Conservation (phyloP, 139 green algal genomes). For the Auxenochlorella pyrenoidosa region DNA sequence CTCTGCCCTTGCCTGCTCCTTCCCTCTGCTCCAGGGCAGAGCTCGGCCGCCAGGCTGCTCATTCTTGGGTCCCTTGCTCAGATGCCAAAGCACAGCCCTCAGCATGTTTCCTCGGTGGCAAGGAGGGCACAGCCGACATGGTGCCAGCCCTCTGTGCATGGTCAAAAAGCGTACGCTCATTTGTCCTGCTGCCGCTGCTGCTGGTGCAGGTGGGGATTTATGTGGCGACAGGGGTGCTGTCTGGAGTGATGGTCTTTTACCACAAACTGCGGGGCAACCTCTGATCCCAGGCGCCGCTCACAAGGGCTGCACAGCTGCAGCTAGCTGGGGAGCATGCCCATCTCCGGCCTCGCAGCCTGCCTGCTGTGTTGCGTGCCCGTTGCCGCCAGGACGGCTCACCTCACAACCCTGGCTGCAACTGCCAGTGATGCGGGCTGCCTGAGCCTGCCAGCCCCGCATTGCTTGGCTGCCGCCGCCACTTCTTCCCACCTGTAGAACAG, state of each 20-base stretch:
- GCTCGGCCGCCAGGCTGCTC: background rate
- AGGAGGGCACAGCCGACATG: background rate
- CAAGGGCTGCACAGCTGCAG: too few species aligned
- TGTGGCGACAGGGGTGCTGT: conserved; percentile 2
- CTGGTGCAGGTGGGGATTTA: conserved; percentile 34
- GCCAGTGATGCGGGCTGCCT: too few species aligned
- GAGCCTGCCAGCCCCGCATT: too few species aligned
- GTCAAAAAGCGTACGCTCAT: background rate
- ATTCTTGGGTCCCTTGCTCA: background rate
- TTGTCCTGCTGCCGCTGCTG: background rate
- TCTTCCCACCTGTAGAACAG: too few species aligned
- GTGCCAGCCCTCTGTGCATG: background rate
- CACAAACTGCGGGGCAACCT: conserved; percentile 44
- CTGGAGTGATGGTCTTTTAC: conserved; percentile 23
- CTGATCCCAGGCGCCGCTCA: background rate
- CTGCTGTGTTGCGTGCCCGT: too few species aligned
- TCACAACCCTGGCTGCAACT: too few species aligned
- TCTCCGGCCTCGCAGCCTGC: too few species aligned
- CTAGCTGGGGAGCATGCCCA: too few species aligned
- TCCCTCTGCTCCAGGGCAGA: too few species aligned
- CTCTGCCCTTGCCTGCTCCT: too few species aligned
- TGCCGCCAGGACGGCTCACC: too few species aligned
- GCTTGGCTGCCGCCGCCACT: too few species aligned
- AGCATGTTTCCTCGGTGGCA: background rate
- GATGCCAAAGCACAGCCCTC: background rate